phyloP scores from a whole-genome alignment of 2,329 filamentous ascomycete species.

The Cladosporium sphaerospermum region DNA sequence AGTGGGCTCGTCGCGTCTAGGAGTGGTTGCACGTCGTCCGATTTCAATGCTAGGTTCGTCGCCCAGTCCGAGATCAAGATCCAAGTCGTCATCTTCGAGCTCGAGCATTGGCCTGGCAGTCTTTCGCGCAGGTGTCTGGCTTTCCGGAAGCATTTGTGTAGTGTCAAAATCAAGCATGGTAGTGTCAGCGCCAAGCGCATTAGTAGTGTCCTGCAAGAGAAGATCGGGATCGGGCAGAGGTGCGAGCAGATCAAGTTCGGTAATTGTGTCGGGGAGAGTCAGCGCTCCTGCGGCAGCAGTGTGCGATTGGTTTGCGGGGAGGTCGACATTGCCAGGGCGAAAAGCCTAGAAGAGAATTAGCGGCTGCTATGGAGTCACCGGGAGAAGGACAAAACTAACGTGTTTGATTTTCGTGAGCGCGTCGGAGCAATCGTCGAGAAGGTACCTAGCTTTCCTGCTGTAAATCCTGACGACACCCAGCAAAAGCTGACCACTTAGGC shows the following conservation, averaged over 20 bases:
- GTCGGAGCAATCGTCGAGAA: slow-evolving; percentile 96
- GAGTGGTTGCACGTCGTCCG: slow-evolving; percentile 73
- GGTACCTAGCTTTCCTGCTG: slow-evolving; percentile 90
- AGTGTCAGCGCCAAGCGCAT: slow-evolving; percentile 31
- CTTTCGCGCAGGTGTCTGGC: slow-evolving; percentile 24
- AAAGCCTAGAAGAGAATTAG: slow-evolving; percentile 61
- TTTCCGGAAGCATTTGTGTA: slow-evolving; percentile 73
- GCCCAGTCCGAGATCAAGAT: slow-evolving; percentile 60
- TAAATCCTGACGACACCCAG: slow-evolving; percentile 97
- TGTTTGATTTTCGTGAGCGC: slow-evolving; percentile 97
- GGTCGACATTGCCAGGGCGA: slow-evolving; percentile 90
- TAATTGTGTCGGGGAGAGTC: slow-evolving; percentile 85
- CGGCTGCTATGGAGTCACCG: background rate
- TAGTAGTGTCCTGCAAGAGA: slow-evolving; percentile 48
- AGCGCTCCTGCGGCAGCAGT: slow-evolving; percentile 78
- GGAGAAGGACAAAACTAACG: slow-evolving; percentile 48
- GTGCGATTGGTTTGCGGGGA: slow-evolving; percentile 71
- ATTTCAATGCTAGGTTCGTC: slow-evolving; percentile 65
- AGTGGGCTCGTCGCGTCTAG: slow-evolving; percentile 50
- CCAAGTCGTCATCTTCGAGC: slow-evolving; percentile 52
- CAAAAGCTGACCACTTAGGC: slow-evolving; percentile 86
- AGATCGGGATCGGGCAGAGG: slow-evolving; percentile 76
- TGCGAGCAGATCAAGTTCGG: slow-evolving; percentile 80
- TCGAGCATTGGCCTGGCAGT: slow-evolving; percentile 21
- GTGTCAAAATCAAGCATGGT: slow-evolving; percentile 50